These are phyloP conservation scores for Penicillium simplicissimum DNA, from an alignment of 495 filamentous ascomycete genomes.

Conservation along the genomic window DNA sequence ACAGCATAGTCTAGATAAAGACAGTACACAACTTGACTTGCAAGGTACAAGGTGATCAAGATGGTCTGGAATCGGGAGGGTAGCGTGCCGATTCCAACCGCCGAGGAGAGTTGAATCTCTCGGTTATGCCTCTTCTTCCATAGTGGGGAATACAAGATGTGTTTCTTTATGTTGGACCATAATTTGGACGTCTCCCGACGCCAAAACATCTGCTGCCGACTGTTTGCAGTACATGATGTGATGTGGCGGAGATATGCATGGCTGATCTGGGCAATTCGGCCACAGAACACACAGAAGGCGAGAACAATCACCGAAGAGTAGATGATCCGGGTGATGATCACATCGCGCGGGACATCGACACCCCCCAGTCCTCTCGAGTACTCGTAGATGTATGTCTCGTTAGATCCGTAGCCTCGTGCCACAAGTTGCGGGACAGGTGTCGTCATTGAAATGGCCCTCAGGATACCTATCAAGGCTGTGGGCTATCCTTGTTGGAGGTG, in stretches of 20 bases:
- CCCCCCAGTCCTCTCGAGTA: conserved; percentile 46
- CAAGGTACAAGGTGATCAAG: conserved; percentile 69
- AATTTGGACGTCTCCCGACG: conserved; percentile 63
- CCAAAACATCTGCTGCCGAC: conserved; percentile 58
- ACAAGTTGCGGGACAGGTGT: conserved; percentile 28
- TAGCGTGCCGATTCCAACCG: conserved; percentile 88
- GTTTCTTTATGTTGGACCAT: conserved; percentile 74
- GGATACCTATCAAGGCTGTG: conserved; percentile 10
- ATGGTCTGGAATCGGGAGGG: conserved; percentile 83
- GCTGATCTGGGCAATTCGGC: conserved; percentile 60
- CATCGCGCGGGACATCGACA: conserved; percentile 47
- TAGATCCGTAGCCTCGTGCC: conserved; percentile 39
- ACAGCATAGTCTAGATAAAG: conserved; percentile 68
- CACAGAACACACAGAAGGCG: conserved; percentile 52
- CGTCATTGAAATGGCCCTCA: conserved; percentile 39
- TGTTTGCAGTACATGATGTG: conserved; percentile 55
- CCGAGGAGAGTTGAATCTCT: conserved; percentile 78
- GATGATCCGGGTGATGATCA: conserved; percentile 43
- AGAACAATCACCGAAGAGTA: conserved; percentile 49
- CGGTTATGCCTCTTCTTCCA: conserved; percentile 82
- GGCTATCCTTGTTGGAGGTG: background rate
- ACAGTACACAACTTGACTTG: conserved; percentile 78
- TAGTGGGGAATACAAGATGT: conserved; percentile 80
- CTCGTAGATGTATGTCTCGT: conserved; percentile 46
- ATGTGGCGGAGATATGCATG: conserved; percentile 73